A percentile compares a stretch with the other conserved stretches of the same genome.
These are phyloP conservation scores for Cryptococcus deneoformans DNA, from an alignment of 1,284 basidiomycete genomes.

Conservation along the genomic window DNA sequence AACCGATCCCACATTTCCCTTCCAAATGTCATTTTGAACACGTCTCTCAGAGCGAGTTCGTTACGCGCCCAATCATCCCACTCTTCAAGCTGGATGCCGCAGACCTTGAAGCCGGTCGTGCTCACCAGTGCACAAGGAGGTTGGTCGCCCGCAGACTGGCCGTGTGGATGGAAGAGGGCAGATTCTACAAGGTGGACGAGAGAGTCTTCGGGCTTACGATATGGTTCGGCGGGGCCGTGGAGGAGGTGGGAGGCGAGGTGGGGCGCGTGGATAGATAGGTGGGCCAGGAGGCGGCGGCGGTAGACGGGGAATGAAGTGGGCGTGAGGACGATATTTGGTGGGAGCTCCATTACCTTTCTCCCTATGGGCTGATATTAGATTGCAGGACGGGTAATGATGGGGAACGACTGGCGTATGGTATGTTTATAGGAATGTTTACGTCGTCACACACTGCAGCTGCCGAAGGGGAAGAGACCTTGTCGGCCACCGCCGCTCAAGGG, in stretches of 20 bases:
- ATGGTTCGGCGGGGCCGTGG: not conserved
- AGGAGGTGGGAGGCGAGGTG: not conserved
- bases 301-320: not conserved
- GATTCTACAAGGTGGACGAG: not conserved
- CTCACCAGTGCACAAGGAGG: conserved; percentile 1
- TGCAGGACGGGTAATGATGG: too few relatives aligned
- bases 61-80: not conserved
- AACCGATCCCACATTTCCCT: not conserved
- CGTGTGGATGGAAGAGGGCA: not conserved
- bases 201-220: not conserved
- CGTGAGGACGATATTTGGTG: not conserved
- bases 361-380: too few relatives aligned
- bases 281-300: not conserved
- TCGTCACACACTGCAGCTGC: too few relatives aligned
- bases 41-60: not conserved
- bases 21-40: not conserved
- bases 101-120: not conserved
- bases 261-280: not conserved
- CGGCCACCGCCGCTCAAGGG: too few relatives aligned
- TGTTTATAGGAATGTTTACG: too few relatives aligned
- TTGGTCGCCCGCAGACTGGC: not conserved
- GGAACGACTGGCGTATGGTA: too few relatives aligned
- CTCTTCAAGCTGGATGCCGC: not conserved
- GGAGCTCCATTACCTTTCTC: too few relatives aligned
- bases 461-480: too few relatives aligned